A percentile compares a stretch with the other conserved stretches of the same genome.
These are phyloP conservation scores for Hericium erinaceus DNA, from an alignment of 768 basidiomycete genomes.

Conservation along the genomic window DNA sequence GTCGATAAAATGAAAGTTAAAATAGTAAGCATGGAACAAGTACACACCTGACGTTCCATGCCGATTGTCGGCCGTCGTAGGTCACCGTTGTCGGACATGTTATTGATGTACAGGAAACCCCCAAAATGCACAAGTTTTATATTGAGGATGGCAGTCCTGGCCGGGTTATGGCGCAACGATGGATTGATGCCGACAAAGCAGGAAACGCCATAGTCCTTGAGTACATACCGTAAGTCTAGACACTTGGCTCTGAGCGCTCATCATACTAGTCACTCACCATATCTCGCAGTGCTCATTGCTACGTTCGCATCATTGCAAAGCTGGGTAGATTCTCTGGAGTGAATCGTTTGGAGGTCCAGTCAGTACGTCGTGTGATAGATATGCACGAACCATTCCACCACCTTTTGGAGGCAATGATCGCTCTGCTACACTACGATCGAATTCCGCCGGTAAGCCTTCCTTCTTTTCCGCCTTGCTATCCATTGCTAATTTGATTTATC, in stretches of 20 bases:
- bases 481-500: no score
- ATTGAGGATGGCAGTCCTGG: constrained; percentile 31
- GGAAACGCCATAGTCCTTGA: not conserved
- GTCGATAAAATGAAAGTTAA: constrained; percentile 36
- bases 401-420: constrained; percentile 32
- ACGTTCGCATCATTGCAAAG: constrained; percentile 10
- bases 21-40: constrained; percentile 19
- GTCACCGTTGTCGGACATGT: constrained; percentile 45
- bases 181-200: not conserved
- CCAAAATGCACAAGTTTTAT: constrained; percentile 4
- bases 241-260: no score
- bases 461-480: no score
- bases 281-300: not conserved
- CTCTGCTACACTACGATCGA: constrained; percentile 24
- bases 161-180: constrained; percentile 4
- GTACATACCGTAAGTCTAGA: not conserved
- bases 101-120: constrained; percentile 13
- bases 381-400: constrained; percentile 40
- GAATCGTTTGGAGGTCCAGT: constrained; percentile 29
- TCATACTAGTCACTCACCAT: no score
- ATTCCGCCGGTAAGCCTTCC: no score
- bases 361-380: constrained; percentile 32
- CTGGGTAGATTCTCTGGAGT: constrained; percentile 24
- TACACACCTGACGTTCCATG: not conserved
- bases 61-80: constrained; percentile 13